These are phyloP conservation scores for Didymella arachidicola DNA, from an alignment of 2,329 filamentous ascomycete genomes.

Conservation along the genomic window DNA sequence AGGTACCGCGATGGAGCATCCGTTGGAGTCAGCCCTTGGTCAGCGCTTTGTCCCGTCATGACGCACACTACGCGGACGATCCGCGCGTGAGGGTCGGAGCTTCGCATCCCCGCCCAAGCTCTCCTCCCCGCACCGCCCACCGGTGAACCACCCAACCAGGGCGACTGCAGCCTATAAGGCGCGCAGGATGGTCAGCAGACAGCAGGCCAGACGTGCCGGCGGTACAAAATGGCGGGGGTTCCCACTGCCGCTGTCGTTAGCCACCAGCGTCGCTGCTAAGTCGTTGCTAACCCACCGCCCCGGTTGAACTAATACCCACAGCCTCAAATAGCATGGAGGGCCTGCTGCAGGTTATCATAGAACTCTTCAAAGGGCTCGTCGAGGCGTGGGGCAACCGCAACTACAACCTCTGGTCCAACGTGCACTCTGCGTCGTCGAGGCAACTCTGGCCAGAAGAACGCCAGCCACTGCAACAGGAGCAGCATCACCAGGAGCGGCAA, in stretches of 20 bases:
- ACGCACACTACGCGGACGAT: neutral
- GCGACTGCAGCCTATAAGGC: constrained; percentile 16
- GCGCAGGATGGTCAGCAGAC: constrained; percentile 4
- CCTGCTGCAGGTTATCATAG: constrained; percentile 7
- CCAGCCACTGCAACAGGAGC: constrained; percentile 16
- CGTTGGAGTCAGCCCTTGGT: constrained; percentile 10
- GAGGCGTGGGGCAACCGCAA: constrained; percentile 7
- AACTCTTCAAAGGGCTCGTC: constrained; percentile 2
- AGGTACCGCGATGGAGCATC: neutral
- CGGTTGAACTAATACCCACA: constrained; percentile 9
- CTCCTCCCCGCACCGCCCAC: neutral
- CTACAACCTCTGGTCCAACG: constrained; percentile 14
- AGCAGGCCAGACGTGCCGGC: constrained; percentile 3
- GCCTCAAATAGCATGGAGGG: constrained; percentile 13
- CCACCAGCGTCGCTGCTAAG: neutral
- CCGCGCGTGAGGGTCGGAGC: neutral
- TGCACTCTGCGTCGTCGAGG: constrained; percentile 9
- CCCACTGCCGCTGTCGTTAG: neutral
- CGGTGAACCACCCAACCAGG: neutral
- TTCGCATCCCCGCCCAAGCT: neutral
- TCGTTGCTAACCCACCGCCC: constrained; percentile 6
- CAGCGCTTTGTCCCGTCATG: neutral
- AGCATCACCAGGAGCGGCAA: neutral
- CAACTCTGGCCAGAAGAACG: constrained; percentile 17
- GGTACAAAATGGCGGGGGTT: constrained; percentile 11